A percentile compares a stretch with the other conserved stretches of the same genome.
Evolutionary conservation across 2,329 filamentous ascomycete genomes (phyloP).

Genomic region (Exophiala alcalophila): DNA sequence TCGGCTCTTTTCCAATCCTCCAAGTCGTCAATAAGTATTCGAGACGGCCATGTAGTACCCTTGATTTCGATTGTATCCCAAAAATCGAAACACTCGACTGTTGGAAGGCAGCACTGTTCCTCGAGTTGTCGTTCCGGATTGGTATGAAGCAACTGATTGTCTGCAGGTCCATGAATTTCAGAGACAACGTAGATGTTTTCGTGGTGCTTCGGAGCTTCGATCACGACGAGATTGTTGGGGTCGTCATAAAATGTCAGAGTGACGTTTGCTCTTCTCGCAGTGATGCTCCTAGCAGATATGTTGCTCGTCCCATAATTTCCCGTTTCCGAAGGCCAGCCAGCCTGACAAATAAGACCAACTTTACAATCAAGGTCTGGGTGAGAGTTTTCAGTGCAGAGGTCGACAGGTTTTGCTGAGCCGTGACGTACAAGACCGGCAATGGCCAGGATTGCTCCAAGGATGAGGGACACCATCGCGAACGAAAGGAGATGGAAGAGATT

Average conservation of each 20-base stretch:
- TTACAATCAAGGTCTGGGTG: constrained; percentile 5
- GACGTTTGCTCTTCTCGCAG: background rate
- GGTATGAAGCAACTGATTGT: constrained; percentile 1
- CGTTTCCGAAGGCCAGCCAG: constrained; percentile 3
- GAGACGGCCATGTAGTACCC: background rate
- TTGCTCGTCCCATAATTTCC: constrained; percentile 1
- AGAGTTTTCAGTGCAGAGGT: background rate
- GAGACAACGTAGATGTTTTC: too few species aligned
- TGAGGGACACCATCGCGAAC: background rate
- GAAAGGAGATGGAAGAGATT: background rate
- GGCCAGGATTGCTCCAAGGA: background rate
- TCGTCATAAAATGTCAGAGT: background rate
- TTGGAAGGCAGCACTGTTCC: constrained; percentile 7
- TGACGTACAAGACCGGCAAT: background rate
- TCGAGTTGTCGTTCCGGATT: background rate
- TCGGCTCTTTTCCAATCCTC: constrained; percentile 10
- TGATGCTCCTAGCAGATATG: background rate
- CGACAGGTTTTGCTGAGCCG: background rate
- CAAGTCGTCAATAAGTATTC: constrained; percentile 9
- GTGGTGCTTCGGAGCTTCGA: background rate
- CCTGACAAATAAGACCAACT: constrained; percentile 1
- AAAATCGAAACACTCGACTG: constrained; percentile 8
- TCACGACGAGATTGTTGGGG: background rate
- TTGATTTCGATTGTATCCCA: constrained; percentile 1
- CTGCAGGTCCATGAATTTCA: too few species aligned